phyloP scores from a whole-genome alignment of 2,329 filamentous ascomycete genomes.

The Cryoendolithus antarcticus region DNA sequence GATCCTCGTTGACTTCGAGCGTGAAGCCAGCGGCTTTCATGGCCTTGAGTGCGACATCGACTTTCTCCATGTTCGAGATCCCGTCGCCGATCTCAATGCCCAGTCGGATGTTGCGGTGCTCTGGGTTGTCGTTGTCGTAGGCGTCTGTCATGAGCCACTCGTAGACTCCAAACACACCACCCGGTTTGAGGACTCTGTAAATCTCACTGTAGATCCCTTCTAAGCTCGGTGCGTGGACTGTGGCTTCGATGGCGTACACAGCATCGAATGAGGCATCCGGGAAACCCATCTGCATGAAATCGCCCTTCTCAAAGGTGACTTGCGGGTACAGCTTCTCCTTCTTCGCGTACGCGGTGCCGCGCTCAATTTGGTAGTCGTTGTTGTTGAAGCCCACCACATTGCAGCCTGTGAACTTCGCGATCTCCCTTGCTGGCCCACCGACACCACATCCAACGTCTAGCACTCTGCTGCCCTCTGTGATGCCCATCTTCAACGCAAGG shows the following conservation, averaged over 20 bases:
- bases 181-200: conserved; percentile 88
- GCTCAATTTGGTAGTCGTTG: conserved; percentile 97
- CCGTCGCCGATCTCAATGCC: conserved; percentile 93
- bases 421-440: conserved; percentile 87
- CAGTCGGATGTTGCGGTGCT: conserved; percentile 80
- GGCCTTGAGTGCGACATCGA: conserved; percentile 67
- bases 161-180: conserved; percentile 91
- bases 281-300: conserved; percentile 99
- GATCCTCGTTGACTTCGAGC: conserved; percentile 70
- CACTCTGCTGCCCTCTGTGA: conserved; percentile 77
- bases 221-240: conserved; percentile 81
- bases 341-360: conserved; percentile 71
- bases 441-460: conserved; percentile 96
- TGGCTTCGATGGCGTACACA: conserved; percentile 95
- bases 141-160: conserved; percentile 98
- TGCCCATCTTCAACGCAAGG: conserved; percentile 76
- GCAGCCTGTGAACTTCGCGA: conserved; percentile 85
- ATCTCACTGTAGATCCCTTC: conserved; percentile 92
- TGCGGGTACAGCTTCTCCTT: conserved; percentile 72
- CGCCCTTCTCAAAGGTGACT: conserved; percentile 79
- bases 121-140: conserved; percentile 78
- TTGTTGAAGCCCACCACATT: conserved; percentile 93
- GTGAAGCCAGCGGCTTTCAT: conserved; percentile 83
- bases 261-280: conserved; percentile 85
- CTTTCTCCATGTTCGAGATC: conserved; percentile 92